Conservation (phyloP, 2,329 filamentous ascomycete species). For the Lecanicillium sp. region DNA sequence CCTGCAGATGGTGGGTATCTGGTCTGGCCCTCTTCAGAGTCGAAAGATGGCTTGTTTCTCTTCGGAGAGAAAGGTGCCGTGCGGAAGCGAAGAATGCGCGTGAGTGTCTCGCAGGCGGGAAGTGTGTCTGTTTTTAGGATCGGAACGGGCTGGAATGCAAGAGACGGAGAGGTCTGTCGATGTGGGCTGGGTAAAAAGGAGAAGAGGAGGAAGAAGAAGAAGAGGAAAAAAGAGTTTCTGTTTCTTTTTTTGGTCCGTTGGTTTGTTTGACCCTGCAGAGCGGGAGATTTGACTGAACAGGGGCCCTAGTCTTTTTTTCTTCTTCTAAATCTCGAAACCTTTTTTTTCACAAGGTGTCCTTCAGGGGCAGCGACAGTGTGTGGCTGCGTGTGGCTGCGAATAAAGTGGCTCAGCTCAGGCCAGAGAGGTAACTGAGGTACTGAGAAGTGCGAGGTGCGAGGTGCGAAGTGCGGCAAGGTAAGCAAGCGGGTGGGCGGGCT, state of each 20-base stretch:
- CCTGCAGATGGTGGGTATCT: conserved; percentile 6
- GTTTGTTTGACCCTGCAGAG: not conserved
- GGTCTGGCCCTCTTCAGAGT: not conserved
- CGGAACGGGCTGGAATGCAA: not conserved
- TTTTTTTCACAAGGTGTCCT: not conserved
- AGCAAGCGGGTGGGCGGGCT: no score
- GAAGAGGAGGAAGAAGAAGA: not conserved
- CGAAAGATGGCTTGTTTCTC: conserved; percentile 2
- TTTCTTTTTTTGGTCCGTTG: not conserved
- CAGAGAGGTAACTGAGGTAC: no score
- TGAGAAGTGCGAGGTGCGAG: no score
- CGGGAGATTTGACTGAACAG: conserved; percentile 4
- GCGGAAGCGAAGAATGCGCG: not conserved
- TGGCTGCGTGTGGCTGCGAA: no score
- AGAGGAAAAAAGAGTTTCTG: not conserved
- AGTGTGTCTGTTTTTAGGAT: no score
- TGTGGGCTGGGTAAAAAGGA: not conserved
- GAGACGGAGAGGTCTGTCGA: no score
- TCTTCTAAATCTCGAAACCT: conserved; percentile 1
- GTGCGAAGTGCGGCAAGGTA: no score
- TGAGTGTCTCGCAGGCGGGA: no score
- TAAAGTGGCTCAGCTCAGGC: no score
- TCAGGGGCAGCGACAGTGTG: conserved; percentile 4
- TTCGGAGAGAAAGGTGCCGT: not conserved
- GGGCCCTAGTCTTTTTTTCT: not conserved